A percentile compares a stretch with the other conserved stretches of the same genome.
These are phyloP conservation scores for Glycine latifolia DNA, from an alignment of 306 rosid genomes.

Conservation along the genomic window DNA sequence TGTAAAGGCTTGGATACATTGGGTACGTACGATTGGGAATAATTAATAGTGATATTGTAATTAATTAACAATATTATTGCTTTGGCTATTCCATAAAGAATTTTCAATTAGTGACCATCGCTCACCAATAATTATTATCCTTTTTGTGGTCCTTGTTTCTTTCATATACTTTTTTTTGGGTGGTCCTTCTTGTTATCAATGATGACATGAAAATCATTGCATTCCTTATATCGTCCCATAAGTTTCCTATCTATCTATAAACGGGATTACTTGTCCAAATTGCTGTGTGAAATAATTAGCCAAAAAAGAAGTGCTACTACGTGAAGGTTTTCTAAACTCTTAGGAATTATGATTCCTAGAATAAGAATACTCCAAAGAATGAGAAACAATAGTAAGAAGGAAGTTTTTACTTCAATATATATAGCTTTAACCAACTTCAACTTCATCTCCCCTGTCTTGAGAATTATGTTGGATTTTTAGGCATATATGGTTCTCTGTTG, in stretches of 20 bases:
- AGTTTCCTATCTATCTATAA: conserved; percentile 17
- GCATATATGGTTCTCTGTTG: neutral
- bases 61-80: conserved; percentile 44
- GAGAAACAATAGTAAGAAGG: neutral
- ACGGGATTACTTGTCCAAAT: neutral
- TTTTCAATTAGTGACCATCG: conserved; percentile 36
- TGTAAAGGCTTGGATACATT: neutral
- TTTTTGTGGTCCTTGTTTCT: conserved; percentile 47
- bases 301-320: neutral
- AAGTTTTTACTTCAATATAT: neutral
- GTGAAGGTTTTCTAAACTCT: neutral
- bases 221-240: neutral
- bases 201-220: conserved; percentile 51
- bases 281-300: neutral
- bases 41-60: conserved; percentile 28
- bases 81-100: conserved; percentile 27
- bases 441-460: neutral
- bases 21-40: conserved; percentile 15
- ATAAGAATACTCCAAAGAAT: neutral
- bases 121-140: conserved; percentile 35
- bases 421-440: neutral
- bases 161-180: conserved; percentile 12
- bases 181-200: conserved; percentile 51
- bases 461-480: neutral
- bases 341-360: neutral